Conservation (phyloP, 2,329 filamentous ascomycete species). For the Acrocalymma vagum region DNA sequence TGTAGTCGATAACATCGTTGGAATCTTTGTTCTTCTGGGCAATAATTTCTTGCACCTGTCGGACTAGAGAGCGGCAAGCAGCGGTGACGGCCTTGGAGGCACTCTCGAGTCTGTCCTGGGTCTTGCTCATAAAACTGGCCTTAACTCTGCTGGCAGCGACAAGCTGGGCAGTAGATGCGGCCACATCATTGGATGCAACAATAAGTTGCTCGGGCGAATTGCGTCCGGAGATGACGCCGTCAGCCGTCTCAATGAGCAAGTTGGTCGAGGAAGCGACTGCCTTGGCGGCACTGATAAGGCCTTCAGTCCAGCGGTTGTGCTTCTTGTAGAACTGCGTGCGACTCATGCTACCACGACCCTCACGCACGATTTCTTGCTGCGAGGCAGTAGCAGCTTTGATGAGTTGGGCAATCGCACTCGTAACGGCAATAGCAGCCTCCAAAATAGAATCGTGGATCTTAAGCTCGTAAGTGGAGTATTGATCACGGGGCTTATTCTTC, state of each 20-base stretch:
- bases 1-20: slow-evolving; percentile 83
- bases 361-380: slow-evolving; percentile 95
- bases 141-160: slow-evolving; percentile 96
- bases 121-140: slow-evolving; percentile 97
- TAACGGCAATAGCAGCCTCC: slow-evolving; percentile 91
- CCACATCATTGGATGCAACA: slow-evolving; percentile 96
- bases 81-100: slow-evolving; percentile 92
- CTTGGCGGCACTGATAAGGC: slow-evolving; percentile 95
- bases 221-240: slow-evolving; percentile 89
- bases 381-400: slow-evolving; percentile 94
- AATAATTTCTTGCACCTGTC: slow-evolving; percentile 95
- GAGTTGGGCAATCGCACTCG: slow-evolving; percentile 89
- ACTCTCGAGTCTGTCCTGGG: slow-evolving; percentile 87
- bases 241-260: slow-evolving; percentile 95
- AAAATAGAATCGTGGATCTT: slow-evolving; percentile 96
- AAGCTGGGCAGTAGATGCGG: slow-evolving; percentile 93
- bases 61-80: slow-evolving; percentile 85
- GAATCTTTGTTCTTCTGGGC: slow-evolving; percentile 83
- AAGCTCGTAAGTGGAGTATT: slow-evolving; percentile 94
- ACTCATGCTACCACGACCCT: slow-evolving; percentile 86
- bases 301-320: slow-evolving; percentile 99
- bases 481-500: slow-evolving; percentile 94
- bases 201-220: slow-evolving; percentile 98
- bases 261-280: slow-evolving; percentile 94
- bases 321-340: slow-evolving; percentile 99